These are phyloP conservation scores for Phytophthora gonapodyides DNA, from an alignment of 352 stramenopile genomes.

Conservation along the genomic window DNA sequence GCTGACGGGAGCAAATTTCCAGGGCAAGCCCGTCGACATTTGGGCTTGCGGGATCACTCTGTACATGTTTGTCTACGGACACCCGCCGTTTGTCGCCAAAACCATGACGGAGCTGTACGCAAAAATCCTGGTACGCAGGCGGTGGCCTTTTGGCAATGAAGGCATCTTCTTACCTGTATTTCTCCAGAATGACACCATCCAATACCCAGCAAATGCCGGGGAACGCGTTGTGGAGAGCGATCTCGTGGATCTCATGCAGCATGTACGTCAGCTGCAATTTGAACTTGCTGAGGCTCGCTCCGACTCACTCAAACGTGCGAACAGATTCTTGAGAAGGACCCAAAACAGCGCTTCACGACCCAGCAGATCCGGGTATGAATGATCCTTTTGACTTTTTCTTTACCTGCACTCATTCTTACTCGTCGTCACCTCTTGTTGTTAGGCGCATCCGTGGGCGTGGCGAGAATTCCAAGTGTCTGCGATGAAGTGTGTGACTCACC, in stretches of 20 bases:
- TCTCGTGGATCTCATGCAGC: constrained; percentile 67
- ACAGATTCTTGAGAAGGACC: constrained; percentile 82
- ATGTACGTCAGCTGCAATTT: constrained; percentile 36
- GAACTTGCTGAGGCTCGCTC: too few species aligned
- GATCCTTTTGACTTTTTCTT: not conserved
- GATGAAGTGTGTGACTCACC: constrained; percentile 71
- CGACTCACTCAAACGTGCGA: not conserved
- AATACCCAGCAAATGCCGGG: constrained; percentile 48
- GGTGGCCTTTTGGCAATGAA: constrained; percentile 21
- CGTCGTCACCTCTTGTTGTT: not conserved
- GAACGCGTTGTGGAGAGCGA: constrained; percentile 57
- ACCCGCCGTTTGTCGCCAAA: constrained; percentile 92
- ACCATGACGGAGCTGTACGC: constrained; percentile 92
- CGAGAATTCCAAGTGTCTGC: constrained; percentile 71
- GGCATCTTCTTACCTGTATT: not conserved
- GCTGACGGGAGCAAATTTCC: constrained; percentile 78
- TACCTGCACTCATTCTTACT: not conserved
- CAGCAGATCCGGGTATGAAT: constrained; percentile 69
- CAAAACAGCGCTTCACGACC: constrained; percentile 57
- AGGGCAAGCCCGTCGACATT: constrained; percentile 88
- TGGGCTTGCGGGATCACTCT: constrained; percentile 97
- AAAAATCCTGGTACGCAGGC: constrained; percentile 77
- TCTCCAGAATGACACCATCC: constrained; percentile 63
- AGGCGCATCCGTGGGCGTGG: constrained; percentile 77
- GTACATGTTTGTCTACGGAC: constrained; percentile 96